phyloP scores from a whole-genome alignment of 768 basidiomycete species.

The Coprinellus micaceus region DNA sequence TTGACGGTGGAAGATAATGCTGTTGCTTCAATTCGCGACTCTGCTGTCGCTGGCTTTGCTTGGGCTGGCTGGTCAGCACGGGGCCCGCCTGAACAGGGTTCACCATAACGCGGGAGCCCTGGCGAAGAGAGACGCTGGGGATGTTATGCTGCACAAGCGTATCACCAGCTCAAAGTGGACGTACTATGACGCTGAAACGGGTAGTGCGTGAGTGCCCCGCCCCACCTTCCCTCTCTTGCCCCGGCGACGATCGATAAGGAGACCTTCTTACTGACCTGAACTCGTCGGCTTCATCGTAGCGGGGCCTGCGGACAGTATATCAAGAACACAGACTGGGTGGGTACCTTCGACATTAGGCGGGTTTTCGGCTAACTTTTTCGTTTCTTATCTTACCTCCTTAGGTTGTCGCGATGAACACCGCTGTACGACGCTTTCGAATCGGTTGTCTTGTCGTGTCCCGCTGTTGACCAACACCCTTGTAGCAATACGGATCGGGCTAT shows the following conservation, averaged over 20 bases:
- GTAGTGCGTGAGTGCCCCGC: neutral
- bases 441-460: neutral
- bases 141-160: constrained; percentile 28
- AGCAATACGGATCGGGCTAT: constrained; percentile 57
- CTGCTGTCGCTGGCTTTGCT: constrained; percentile 2
- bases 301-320: constrained; percentile 54
- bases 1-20: too few relatives aligned
- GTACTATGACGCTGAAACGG: constrained; percentile 34
- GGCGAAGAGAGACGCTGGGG: constrained; percentile 21
- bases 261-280: too few relatives aligned
- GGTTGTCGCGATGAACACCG: constrained; percentile 53
- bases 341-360: neutral
- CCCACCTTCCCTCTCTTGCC: neutral
- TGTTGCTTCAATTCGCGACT: constrained; percentile 1
- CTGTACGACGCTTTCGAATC: constrained; percentile 22
- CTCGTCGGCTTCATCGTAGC: constrained; percentile 24
- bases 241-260: neutral
- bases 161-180: constrained; percentile 38
- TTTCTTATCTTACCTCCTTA: constrained; percentile 16
- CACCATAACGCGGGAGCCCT: constrained; percentile 20
- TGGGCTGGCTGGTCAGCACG: constrained; percentile 3
- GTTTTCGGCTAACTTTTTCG: constrained; percentile 6
- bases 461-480: neutral
- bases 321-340: constrained; percentile 32
- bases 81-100: neutral